Base-by-base conservation (phyloP, 306 rosid species). In the Trifolium repens region DNA sequence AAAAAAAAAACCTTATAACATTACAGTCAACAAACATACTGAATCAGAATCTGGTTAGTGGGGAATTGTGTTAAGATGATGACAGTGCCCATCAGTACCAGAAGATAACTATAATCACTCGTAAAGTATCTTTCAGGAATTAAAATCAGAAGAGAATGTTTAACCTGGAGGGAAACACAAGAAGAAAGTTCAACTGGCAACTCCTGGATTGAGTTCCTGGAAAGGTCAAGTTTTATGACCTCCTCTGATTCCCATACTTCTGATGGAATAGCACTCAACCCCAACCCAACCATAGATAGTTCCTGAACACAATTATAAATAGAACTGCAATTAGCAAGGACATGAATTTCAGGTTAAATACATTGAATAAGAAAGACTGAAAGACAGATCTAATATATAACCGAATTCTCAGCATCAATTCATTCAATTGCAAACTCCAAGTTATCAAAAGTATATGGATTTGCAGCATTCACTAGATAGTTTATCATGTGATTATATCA, bases 201-300 rank as follows among this genome's bases (percentile, higher is more conserved):
- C 81, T 90, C 96, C 80, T 88, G 89, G 80, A 94, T 87, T 82
- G 91, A 90, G 81, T 94, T 94, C 79, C 72, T 85, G 30, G 98
- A 88, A 69, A 94, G 89, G 82, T 90, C 83, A 69, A 91, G 85
- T 85, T 87, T 91, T 64, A 80, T 59, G 44, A 90, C 70, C 82
- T 90, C 98, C 82, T 83, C 81, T 2, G 90, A 87, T 82, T 88
- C 91, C 97, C 94, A 91, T 53, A 88, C 93, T 84, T 94, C 93
- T 63, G 94, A 79, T 55, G 97, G 97, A 75, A 93, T 91, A 73
- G 77, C 66, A 85, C 61, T 87, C 87, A 93, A 90, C 75, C 89
- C 96, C 76, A 87, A 30, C 78, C 96, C 94, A 82, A 81, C 89
- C 87, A 94, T 77, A 55, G 91, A 90, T 80, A 94, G 87, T 82